Percentiles rank a stretch among this genome's conserved stretches.
Conservation (phyloP, 2,329 filamentous ascomycete species). For the Neopestalotiopsis rosae region DNA sequence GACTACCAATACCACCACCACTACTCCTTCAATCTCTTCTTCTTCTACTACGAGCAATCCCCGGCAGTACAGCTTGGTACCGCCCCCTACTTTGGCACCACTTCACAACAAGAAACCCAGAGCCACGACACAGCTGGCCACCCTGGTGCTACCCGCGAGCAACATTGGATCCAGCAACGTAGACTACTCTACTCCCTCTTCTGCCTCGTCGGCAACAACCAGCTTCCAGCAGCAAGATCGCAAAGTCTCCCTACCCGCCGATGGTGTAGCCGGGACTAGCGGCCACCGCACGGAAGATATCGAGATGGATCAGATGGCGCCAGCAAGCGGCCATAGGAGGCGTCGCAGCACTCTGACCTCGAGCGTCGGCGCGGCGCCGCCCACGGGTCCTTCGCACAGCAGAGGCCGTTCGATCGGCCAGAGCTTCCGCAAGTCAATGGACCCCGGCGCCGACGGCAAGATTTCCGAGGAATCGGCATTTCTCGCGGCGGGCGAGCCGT, state of each 20-base stretch:
- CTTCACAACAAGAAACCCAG: neutral
- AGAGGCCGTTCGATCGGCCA: constrained; percentile 30
- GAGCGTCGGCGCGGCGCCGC: constrained; percentile 41
- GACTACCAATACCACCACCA: neutral
- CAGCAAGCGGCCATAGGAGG: constrained; percentile 53
- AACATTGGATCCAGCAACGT: constrained; percentile 24
- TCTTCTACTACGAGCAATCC: neutral
- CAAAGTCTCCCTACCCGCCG: constrained; percentile 24
- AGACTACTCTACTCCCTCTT: constrained; percentile 36
- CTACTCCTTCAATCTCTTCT: neutral
- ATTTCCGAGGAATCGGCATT: constrained; percentile 49
- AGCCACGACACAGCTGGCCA: constrained; percentile 25
- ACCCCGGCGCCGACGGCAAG: constrained; percentile 46
- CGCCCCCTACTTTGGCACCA: neutral
- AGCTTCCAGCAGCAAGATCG: constrained; percentile 38
- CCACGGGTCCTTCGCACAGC: constrained; percentile 23
- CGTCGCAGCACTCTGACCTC: constrained; percentile 61
- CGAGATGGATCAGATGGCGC: constrained; percentile 60
- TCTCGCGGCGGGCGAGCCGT: constrained; percentile 21
- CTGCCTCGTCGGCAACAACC: constrained; percentile 38
- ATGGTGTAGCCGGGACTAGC: constrained; percentile 28
- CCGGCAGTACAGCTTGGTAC: constrained; percentile 3
- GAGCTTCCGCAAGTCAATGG: constrained; percentile 31
- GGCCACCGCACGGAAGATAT: constrained; percentile 46
- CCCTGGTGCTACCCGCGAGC: constrained; percentile 25